Conservation (phyloP, 1,284 basidiomycete species). For the Cryptococcus depauperatus region DNA sequence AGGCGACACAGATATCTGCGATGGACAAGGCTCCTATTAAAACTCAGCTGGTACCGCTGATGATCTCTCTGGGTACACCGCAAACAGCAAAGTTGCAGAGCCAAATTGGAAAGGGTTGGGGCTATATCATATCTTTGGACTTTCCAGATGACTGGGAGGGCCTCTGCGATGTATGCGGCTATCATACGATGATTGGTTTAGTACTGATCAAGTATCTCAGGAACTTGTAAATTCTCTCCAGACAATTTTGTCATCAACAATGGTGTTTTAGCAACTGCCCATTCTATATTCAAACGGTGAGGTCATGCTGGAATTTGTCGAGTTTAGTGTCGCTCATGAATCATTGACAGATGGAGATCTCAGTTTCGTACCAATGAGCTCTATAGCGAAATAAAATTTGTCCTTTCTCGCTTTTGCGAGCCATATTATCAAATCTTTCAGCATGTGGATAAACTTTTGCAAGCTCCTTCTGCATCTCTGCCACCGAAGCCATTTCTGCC, state of each 20-base stretch:
- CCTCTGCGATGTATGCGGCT: constrained; percentile 78
- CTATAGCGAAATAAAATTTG: constrained; percentile 87
- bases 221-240: constrained; percentile 68
- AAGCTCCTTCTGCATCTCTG: constrained; percentile 36
- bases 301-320: constrained; percentile 1
- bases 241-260: constrained; percentile 79
- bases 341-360: constrained; percentile 61
- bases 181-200: too few relatives aligned
- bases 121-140: constrained; percentile 76
- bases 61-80: constrained; percentile 49
- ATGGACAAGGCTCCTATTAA: constrained; percentile 49
- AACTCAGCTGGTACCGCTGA: constrained; percentile 49
- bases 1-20: constrained; percentile 33
- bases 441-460: constrained; percentile 48
- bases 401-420: constrained; percentile 70
- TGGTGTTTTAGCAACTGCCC: constrained; percentile 84
- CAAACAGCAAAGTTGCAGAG: constrained; percentile 48
- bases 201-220: too few relatives aligned
- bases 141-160: constrained; percentile 78
- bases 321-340: not conserved
- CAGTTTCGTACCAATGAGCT: constrained; percentile 81
- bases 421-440: constrained; percentile 80
- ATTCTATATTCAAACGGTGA: constrained; percentile 78
- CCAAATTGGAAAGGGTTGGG: constrained; percentile 81
- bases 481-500: constrained; percentile 42